Evolutionary conservation across 257 asterid species (phyloP), one percentile per base, ranked within the genome.

Genomic region (Solanum pinnatisectum): DNA sequence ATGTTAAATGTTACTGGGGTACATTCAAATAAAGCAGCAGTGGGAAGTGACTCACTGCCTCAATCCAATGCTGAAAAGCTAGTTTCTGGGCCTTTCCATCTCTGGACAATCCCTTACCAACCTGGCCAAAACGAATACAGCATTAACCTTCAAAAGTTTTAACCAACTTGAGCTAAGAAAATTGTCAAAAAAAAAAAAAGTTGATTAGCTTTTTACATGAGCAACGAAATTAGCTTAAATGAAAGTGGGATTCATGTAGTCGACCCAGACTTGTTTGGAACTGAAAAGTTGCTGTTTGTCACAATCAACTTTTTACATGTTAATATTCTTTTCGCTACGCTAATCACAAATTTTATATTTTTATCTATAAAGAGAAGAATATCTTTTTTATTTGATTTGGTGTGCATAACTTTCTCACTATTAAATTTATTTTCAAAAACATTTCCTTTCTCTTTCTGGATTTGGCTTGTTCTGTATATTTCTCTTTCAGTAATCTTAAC

Each of bases 1-100:
- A 12, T 36, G 87, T 16, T 87, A 39, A 37, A 12, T 59, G 88
- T 18, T 87, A 40, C 27, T 71, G 25, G 42, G 35, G 56, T 68
- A 72, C 56, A 37, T 23, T 49, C 74, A 18, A 77, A 22, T 22
- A 42, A 86, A 49, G 20, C 8, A 70, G 7, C 25, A 59, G 70
- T 42, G 87, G 68, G 13, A 30, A 40, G 89, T 56, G 82, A 88
- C 97, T 94, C 92, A 96, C 98, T 30, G 99, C 99, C 91, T 96
- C 98, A 89, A 96, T 96, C 98, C 99, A 96, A 91, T 95, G 99
- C 87, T 94, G 99, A 90, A 96, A 96, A 89, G 99, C 98, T 90
- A 96, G 90, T 89, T 92, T 91, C 89, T 93, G 98, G 39, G 99
- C 99, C 89, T 92, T 95, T 81, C 68, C 97, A 89, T 95, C 98